Evolutionary conservation across 257 asterid genomes (phyloP).

Genomic region (Nicotiana tabacum): DNA sequence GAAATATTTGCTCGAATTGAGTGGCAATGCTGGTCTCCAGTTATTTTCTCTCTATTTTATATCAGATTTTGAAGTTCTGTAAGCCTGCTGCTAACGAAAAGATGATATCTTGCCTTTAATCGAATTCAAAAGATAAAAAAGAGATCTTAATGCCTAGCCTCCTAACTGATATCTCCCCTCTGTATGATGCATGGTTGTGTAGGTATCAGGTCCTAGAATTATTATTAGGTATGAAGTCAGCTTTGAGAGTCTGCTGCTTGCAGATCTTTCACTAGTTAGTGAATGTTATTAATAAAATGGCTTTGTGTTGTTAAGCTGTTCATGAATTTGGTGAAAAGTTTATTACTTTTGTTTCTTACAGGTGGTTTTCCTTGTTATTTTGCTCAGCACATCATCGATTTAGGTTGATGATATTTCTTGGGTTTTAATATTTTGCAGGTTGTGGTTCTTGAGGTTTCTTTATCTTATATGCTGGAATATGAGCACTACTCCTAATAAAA

Average conservation of each 20-base stretch:
- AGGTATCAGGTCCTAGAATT: background rate
- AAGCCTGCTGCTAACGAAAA: slow-evolving; percentile 1
- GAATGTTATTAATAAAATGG: background rate
- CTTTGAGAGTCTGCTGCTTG: background rate
- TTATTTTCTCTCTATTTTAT: background rate
- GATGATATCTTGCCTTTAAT: background rate
- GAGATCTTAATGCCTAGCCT: background rate
- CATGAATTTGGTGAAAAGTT: background rate
- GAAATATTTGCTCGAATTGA: background rate
- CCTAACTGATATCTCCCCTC: background rate
- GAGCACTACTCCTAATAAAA: slow-evolving; percentile 75
- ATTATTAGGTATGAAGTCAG: background rate
- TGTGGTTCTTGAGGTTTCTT: background rate
- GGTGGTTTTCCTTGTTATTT: slow-evolving; percentile 1
- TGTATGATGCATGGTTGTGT: background rate
- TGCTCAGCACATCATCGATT: background rate
- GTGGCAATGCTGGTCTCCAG: background rate
- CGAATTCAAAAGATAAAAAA: background rate
- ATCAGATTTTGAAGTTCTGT: background rate
- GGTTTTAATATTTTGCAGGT: slow-evolving; percentile 1
- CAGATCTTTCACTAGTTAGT: background rate
- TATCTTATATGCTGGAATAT: slow-evolving; percentile 25
- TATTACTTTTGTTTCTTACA: background rate
- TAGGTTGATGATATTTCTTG: background rate
- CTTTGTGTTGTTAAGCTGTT: background rate